phyloP scores from a whole-genome alignment of 805 yeast species.

The Ogataea trehaloabstinens region DNA sequence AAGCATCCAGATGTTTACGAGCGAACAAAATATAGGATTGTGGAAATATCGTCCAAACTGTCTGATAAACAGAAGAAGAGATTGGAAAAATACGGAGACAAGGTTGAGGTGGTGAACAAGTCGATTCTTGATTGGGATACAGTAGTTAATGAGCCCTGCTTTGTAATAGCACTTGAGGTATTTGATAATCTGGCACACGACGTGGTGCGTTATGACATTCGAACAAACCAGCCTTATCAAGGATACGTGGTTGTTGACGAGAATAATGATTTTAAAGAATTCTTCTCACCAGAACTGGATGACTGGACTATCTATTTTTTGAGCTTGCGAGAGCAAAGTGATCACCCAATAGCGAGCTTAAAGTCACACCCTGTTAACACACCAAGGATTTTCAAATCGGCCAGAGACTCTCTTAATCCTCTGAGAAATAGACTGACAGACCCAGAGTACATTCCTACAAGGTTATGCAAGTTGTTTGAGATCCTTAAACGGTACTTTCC shows the following conservation, averaged over 20 bases:
- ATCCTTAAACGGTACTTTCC: slow-evolving; percentile 67
- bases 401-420: slow-evolving; percentile 57
- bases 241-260: slow-evolving; percentile 75
- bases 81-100: slow-evolving; percentile 42
- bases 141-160: slow-evolving; percentile 62
- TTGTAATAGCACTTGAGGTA: slow-evolving; percentile 76
- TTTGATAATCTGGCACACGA: slow-evolving; percentile 86
- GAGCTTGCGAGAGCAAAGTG: slow-evolving; percentile 50
- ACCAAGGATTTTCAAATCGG: slow-evolving; percentile 38
- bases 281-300: slow-evolving; percentile 62
- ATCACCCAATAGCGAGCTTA: slow-evolving; percentile 30
- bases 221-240: slow-evolving; percentile 66
- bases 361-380: slow-evolving; percentile 60
- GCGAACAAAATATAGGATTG: slow-evolving; percentile 64
- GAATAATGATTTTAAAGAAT: slow-evolving; percentile 72
- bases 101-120: slow-evolving; percentile 65
- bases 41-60: slow-evolving; percentile 66
- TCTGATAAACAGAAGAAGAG: slow-evolving; percentile 52
- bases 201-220: slow-evolving; percentile 68
- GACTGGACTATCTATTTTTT: slow-evolving; percentile 55
- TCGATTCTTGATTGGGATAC: slow-evolving; percentile 76
- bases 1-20: slow-evolving; percentile 72
- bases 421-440: slow-evolving; percentile 63
- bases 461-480: slow-evolving; percentile 62
- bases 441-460: slow-evolving; percentile 81